phyloP scores from a whole-genome alignment of 108 stramenopile species.

The Aurantiochytrium sp. region DNA sequence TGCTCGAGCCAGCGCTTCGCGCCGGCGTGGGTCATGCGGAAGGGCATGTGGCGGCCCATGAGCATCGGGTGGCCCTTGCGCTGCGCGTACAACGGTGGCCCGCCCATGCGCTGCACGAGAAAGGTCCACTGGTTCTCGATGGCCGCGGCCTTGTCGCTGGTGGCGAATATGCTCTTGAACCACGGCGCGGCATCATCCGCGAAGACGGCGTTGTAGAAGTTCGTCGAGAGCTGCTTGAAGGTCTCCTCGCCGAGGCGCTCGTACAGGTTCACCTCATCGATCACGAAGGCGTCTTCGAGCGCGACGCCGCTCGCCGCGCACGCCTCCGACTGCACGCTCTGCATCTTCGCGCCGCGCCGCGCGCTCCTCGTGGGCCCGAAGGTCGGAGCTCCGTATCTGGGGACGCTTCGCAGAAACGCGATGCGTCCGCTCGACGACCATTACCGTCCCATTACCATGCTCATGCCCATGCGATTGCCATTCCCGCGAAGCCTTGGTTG shows the following conservation, averaged over 20 bases:
- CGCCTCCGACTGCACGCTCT: conserved; percentile 32
- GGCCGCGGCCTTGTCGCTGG: conserved; percentile 42
- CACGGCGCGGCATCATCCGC: not conserved
- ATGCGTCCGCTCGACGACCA: too few species aligned
- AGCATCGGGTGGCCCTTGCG: conserved; percentile 40
- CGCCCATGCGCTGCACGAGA: conserved; percentile 40
- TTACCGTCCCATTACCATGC: too few species aligned
- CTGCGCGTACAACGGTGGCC: conserved; percentile 40
- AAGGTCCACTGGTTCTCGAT: conserved; percentile 40
- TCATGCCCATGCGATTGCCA: too few species aligned
- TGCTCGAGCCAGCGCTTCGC: conserved; percentile 44
- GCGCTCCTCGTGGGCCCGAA: too few species aligned
- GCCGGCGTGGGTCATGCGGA: conserved; percentile 40
- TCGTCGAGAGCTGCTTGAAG: conserved; percentile 30
- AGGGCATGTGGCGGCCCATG: conserved; percentile 38
- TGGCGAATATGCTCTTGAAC: conserved; percentile 44
- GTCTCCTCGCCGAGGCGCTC: conserved; percentile 42
- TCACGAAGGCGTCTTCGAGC: conserved; percentile 35
- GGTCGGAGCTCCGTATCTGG: too few species aligned
- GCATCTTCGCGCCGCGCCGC: not conserved
- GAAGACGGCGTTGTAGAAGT: conserved; percentile 33
- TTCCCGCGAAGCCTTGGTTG: too few species aligned
- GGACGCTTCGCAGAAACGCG: too few species aligned
- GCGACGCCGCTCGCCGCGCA: conserved; percentile 37
- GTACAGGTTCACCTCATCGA: conserved; percentile 43